phyloP scores from a whole-genome alignment of 306 rosid genomes.

The Mimosa bimucronata region DNA sequence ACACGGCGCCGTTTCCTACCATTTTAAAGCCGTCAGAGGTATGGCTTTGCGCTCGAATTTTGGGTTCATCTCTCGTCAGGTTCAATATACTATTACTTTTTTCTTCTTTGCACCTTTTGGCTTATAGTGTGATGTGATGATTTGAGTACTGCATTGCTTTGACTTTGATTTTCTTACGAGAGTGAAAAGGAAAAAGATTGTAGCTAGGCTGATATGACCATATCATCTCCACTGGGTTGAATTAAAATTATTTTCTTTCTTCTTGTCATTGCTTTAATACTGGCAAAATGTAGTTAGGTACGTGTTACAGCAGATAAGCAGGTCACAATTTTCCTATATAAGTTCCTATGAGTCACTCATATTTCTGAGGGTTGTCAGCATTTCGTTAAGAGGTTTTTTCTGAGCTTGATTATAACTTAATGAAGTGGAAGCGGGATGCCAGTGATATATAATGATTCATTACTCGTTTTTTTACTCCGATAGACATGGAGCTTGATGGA shows the following conservation, averaged over 20 bases:
- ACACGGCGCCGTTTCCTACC: no score
- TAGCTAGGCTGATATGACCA: slow-evolving; percentile 25
- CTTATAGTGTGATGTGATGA: slow-evolving; percentile 10
- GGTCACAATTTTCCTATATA: not conserved
- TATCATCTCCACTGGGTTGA: slow-evolving; percentile 1
- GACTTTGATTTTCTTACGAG: slow-evolving; percentile 3
- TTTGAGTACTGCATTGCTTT: slow-evolving; percentile 38
- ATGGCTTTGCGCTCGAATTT: not conserved
- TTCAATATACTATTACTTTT: slow-evolving; percentile 15
- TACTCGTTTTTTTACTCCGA: not conserved
- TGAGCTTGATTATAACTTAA: not conserved
- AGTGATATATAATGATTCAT: not conserved
- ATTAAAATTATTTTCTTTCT: not conserved
- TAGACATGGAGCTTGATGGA: not conserved
- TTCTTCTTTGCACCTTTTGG: not conserved
- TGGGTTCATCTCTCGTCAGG: slow-evolving; percentile 60
- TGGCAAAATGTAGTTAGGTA: not conserved
- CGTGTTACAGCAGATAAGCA: not conserved
- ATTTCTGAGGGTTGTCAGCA: not conserved
- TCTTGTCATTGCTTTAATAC: not conserved
- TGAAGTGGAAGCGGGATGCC: not conserved
- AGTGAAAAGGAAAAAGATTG: not conserved
- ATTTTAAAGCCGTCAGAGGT: not conserved
- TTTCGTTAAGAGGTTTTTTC: not conserved
- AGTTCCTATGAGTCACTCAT: not conserved